Percentiles rank a stretch among this genome's conserved stretches.
These are phyloP conservation scores for Tephrocybe sp. DNA, from an alignment of 768 basidiomycete genomes.

Conservation along the genomic window DNA sequence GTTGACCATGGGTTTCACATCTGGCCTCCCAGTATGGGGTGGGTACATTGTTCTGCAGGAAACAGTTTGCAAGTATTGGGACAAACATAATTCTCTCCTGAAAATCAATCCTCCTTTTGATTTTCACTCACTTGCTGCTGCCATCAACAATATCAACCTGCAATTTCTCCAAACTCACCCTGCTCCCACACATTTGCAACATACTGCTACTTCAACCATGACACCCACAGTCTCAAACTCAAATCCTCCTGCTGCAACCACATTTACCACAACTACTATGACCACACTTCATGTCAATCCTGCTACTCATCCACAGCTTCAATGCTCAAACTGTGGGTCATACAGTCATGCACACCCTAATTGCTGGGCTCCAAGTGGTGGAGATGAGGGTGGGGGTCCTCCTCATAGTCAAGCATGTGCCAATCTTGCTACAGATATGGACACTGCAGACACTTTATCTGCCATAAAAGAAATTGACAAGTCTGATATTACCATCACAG, in stretches of 20 bases:
- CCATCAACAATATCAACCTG: neutral
- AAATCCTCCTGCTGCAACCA: neutral
- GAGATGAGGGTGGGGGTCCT: neutral
- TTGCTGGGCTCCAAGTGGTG: constrained; percentile 7
- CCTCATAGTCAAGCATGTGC: neutral
- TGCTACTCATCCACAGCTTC: neutral
- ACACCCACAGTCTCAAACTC: neutral
- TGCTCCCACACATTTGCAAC: too few relatives aligned
- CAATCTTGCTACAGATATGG: neutral
- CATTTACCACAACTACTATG: too few relatives aligned
- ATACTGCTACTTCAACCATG: neutral
- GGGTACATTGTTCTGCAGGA: neutral
- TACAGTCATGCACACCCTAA: neutral
- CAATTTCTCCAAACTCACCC: neutral
- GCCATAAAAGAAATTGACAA: neutral
- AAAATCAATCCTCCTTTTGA: neutral
- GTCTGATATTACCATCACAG: neutral
- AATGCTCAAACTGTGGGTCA: constrained; percentile 1
- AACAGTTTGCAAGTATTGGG: neutral
- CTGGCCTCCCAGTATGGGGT: neutral
- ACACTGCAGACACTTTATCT: neutral
- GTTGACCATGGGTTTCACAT: neutral
- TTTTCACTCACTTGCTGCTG: neutral
- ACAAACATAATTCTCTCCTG: neutral
- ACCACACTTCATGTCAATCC: neutral